Conservation (phyloP, 768 basidiomycete species). For the Podaxis sp. region DNA sequence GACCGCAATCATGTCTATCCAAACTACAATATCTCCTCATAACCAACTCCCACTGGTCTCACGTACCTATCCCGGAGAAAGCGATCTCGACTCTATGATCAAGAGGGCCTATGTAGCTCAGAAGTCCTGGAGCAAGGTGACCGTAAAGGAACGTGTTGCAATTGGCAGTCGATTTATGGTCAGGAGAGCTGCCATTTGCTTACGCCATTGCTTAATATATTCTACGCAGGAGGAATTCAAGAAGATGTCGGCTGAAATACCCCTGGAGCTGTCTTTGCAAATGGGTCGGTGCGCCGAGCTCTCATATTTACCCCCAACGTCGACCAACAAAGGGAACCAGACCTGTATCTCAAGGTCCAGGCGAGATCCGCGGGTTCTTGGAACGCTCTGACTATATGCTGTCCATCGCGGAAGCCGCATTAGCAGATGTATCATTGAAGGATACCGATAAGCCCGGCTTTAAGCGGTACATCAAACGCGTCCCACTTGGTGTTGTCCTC, state of each 20-base stretch:
- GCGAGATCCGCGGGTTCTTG: slow-evolving; percentile 78
- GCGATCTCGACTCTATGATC: slow-evolving; percentile 61
- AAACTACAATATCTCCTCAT: slow-evolving; percentile 85
- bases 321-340: slow-evolving; percentile 31
- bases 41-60: slow-evolving; percentile 66
- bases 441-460: slow-evolving; percentile 83
- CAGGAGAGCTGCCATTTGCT: not conserved
- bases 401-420: slow-evolving; percentile 68
- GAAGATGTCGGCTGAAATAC: slow-evolving; percentile 52
- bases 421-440: slow-evolving; percentile 69
- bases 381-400: slow-evolving; percentile 84
- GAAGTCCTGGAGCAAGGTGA: slow-evolving; percentile 67
- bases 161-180: slow-evolving; percentile 52
- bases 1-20: slow-evolving; percentile 33
- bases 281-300: slow-evolving; percentile 72
- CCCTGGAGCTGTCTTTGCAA: slow-evolving; percentile 75
- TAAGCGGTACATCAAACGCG: slow-evolving; percentile 76
- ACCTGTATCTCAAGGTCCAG: slow-evolving; percentile 71
- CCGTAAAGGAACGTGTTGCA: slow-evolving; percentile 65
- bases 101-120: slow-evolving; percentile 60
- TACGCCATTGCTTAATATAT: not conserved
- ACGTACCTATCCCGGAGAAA: slow-evolving; percentile 55
- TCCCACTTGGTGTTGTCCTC: slow-evolving; percentile 82
- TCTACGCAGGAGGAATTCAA: slow-evolving; percentile 43
- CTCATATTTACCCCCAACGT: not conserved